Percentiles rank a stretch among this genome's conserved stretches.
Evolutionary conservation across 129 eudicot species (phyloP).

Genomic region (Logfia minima): DNA sequence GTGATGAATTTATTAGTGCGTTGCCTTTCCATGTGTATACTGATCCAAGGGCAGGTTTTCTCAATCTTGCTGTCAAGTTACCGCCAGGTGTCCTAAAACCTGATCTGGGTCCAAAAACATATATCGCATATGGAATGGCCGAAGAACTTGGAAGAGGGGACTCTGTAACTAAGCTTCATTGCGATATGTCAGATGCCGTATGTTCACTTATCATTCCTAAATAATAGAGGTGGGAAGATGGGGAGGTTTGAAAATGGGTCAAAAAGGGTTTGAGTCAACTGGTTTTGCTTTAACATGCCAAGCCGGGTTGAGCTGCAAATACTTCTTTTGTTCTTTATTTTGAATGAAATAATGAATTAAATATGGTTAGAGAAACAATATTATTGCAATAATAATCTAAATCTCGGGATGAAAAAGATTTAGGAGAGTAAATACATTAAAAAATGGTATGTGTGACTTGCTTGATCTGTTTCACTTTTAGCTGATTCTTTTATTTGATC

Average conservation of each 20-base stretch:
- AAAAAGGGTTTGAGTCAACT: neutral
- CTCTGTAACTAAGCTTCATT: slow-evolving; percentile 94
- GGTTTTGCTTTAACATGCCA: neutral
- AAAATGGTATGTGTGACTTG: neutral
- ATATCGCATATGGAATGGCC: slow-evolving; percentile 76
- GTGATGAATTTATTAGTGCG: slow-evolving; percentile 78
- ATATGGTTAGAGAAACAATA: neutral
- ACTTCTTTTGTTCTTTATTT: neutral
- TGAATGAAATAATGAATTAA: neutral
- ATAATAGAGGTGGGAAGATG: neutral
- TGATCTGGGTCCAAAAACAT: slow-evolving; percentile 95
- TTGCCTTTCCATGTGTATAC: slow-evolving; percentile 82
- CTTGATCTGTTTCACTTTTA: neutral
- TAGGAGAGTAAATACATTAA: neutral
- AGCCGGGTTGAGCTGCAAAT: neutral
- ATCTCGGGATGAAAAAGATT: neutral
- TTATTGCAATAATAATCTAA: neutral
- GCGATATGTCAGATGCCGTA: slow-evolving; percentile 99
- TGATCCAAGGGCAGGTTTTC: slow-evolving; percentile 72
- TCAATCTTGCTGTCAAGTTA: slow-evolving; percentile 79
- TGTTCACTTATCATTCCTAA: slow-evolving; percentile 15
- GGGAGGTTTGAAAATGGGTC: neutral
- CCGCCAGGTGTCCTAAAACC: slow-evolving; percentile 73
- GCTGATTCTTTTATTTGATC: neutral
- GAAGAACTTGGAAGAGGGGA: slow-evolving; percentile 98